A percentile compares a stretch with the other conserved stretches of the same genome.
phyloP scores from a whole-genome alignment of 352 stramenopile genomes.

The Globisporangium acanthophoron region DNA sequence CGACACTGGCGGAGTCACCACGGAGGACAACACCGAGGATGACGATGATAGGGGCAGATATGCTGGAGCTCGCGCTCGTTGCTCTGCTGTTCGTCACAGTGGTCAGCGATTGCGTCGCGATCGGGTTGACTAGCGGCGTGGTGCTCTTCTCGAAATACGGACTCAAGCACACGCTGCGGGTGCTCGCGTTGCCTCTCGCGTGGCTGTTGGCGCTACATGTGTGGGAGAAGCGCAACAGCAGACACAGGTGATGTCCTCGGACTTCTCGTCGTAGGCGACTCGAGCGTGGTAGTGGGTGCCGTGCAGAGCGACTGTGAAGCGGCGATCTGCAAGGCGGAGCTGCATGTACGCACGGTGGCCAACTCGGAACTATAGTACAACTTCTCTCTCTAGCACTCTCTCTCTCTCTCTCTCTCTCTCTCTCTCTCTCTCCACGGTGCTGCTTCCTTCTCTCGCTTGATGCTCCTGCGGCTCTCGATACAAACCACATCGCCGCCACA shows the following conservation, averaged over 20 bases:
- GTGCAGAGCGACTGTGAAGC: no score
- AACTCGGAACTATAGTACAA: conserved; percentile 7
- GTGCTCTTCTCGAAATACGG: conserved; percentile 24
- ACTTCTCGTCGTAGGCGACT: neutral
- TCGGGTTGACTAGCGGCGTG: conserved; percentile 31
- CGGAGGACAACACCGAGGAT: conserved; percentile 9
- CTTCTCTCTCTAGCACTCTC: neutral
- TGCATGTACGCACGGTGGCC: no score
- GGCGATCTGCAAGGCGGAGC: no score
- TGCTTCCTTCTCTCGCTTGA: neutral
- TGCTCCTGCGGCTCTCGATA: neutral
- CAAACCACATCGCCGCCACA: neutral
- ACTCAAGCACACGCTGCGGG: conserved; percentile 35
- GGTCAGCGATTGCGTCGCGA: conserved; percentile 28
- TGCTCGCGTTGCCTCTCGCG: conserved; percentile 38
- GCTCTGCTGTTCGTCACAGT: conserved; percentile 19
- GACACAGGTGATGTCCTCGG: conserved; percentile 7
- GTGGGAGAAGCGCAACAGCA: conserved; percentile 27
- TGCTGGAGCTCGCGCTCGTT: conserved; percentile 32
- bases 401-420: neutral
- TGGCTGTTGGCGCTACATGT: conserved; percentile 42
- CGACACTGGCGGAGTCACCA: conserved; percentile 2
- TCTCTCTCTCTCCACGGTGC: neutral
- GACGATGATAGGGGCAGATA: conserved; percentile 8
- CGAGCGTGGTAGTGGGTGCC: no score